Conservation (phyloP, 805 yeast genomes). For the Cyberlindnera galapagoensis region DNA sequence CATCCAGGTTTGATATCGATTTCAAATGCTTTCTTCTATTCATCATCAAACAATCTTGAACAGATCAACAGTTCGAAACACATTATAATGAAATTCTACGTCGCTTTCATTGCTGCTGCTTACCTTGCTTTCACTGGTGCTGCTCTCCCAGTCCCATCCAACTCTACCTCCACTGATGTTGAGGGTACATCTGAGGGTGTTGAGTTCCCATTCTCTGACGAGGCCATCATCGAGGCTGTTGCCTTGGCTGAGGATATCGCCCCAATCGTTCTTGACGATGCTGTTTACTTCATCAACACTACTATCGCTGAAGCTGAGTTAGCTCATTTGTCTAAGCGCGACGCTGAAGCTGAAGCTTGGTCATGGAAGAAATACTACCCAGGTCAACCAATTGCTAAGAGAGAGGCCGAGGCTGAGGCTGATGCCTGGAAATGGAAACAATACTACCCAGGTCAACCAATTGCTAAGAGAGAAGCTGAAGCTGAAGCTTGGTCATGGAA, state of each 20-base stretch:
- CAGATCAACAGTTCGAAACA: not conserved
- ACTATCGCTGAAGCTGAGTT: constrained; percentile 14
- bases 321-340: constrained; percentile 12
- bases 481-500: constrained; percentile 20
- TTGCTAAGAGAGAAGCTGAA: constrained; percentile 12
- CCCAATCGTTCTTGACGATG: constrained; percentile 18
- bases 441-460: constrained; percentile 14
- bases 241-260: constrained; percentile 15
- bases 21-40: not conserved
- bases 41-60: constrained; percentile 1
- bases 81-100: constrained; percentile 9
- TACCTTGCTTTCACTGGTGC: constrained; percentile 6
- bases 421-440: constrained; percentile 17
- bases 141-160: constrained; percentile 5
- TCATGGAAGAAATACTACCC: constrained; percentile 12
- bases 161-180: constrained; percentile 3
- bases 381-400: constrained; percentile 16
- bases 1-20: constrained; percentile 1
- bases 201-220: constrained; percentile 22
- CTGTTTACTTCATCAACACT: constrained; percentile 21
- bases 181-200: constrained; percentile 11
- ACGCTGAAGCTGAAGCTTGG: constrained; percentile 18
- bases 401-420: constrained; percentile 17
- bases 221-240: constrained; percentile 21
- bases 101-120: constrained; percentile 8